phyloP scores from a whole-genome alignment of 805 yeast genomes.

The Metschnikowia corniflorae region DNA sequence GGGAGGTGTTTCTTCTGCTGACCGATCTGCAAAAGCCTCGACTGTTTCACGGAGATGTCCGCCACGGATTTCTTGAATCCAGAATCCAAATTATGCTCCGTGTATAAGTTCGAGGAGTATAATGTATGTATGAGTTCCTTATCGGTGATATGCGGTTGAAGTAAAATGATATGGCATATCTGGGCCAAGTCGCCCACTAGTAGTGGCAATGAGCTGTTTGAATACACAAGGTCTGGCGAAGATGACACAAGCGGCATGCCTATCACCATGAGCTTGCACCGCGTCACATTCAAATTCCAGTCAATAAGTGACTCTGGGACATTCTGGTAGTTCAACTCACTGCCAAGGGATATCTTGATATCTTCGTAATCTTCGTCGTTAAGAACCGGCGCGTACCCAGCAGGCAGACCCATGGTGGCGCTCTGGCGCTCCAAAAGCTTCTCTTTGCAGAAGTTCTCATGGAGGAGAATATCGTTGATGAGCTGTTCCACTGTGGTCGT shows the following conservation, averaged over 20 bases:
- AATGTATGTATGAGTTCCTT: conserved; percentile 41
- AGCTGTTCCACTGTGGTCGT: conserved; percentile 42
- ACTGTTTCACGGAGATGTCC: conserved; percentile 46
- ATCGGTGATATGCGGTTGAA: conserved; percentile 41
- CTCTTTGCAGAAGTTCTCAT: conserved; percentile 29
- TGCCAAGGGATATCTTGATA: conserved; percentile 38
- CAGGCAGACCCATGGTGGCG: not conserved
- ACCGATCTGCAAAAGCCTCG: conserved; percentile 39
- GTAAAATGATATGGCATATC: conserved; percentile 36
- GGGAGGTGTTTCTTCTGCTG: conserved; percentile 20
- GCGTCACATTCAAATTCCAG: conserved; percentile 50
- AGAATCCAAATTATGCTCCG: conserved; percentile 45
- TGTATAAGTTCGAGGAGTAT: conserved; percentile 42
- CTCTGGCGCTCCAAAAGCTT: conserved; percentile 12
- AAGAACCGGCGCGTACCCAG: not conserved
- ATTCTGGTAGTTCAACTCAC: conserved; percentile 36
- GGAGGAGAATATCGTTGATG: conserved; percentile 39
- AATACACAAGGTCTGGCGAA: conserved; percentile 34
- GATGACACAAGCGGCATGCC: conserved; percentile 37
- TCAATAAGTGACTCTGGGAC: conserved; percentile 43
- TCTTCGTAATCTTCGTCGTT: conserved; percentile 25
- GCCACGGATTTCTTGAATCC: conserved; percentile 47
- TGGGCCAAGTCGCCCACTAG: conserved; percentile 42
- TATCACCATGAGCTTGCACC: conserved; percentile 44
- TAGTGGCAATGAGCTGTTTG: conserved; percentile 33